phyloP scores from a whole-genome alignment of 1,284 basidiomycete species.

The Cystobasidium pallidum region DNA sequence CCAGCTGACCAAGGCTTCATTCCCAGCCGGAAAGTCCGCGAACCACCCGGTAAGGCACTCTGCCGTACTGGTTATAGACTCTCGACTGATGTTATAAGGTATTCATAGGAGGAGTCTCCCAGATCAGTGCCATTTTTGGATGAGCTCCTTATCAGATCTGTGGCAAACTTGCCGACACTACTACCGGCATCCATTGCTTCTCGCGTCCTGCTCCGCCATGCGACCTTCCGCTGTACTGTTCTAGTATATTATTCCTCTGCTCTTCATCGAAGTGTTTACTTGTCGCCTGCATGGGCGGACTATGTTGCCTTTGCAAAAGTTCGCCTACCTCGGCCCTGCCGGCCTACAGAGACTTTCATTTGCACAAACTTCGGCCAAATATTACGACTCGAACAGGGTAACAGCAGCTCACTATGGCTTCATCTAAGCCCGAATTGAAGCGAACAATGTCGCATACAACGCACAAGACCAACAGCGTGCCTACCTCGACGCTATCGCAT shows the following conservation, averaged over 20 bases:
- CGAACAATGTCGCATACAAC: slow-evolving; percentile 29
- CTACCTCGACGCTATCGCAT: slow-evolving; percentile 30
- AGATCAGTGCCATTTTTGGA: slow-evolving; percentile 23
- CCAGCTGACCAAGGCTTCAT: slow-evolving; percentile 16
- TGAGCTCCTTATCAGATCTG: slow-evolving; percentile 6
- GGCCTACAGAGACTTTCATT: no score
- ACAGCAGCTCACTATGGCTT: not conserved
- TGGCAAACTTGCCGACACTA: not conserved
- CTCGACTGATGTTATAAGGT: not conserved
- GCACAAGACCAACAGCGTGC: slow-evolving; percentile 43
- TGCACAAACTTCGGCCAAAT: not conserved
- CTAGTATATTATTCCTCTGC: no score
- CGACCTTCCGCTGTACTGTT: not conserved
- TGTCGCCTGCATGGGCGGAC: no score
- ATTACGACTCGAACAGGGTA: not conserved
- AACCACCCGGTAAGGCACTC: slow-evolving; percentile 19
- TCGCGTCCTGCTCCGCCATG: not conserved
- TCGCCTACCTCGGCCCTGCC: not conserved
- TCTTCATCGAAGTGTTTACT: no score
- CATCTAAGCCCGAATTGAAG: slow-evolving; percentile 15
- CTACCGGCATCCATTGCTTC: not conserved
- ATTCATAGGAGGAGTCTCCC: slow-evolving; percentile 11
- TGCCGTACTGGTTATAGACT: not conserved
- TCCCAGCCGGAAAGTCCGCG: slow-evolving; percentile 28
- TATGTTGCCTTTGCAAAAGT: not conserved